Percentiles rank a stretch among this genome's conserved stretches.
Conservation (phyloP, 179 eudicot species). For the Sideroxylon spinosum region DNA sequence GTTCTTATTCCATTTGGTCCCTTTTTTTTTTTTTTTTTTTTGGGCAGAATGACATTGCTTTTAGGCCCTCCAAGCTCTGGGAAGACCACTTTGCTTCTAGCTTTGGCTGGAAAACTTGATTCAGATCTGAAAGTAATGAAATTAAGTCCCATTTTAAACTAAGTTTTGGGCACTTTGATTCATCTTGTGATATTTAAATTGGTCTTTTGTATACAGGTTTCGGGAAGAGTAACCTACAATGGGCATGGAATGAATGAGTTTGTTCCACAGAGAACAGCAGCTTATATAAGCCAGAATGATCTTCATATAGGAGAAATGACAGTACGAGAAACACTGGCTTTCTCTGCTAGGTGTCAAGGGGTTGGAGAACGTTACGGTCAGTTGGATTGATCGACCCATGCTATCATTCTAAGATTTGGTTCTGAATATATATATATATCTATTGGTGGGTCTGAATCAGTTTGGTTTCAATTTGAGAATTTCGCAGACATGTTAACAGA, state of each 20-base stretch:
- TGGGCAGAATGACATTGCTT: slow-evolving; percentile 67
- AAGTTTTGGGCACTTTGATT: background rate
- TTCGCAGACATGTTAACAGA: slow-evolving; percentile 68
- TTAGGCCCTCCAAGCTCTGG: slow-evolving; percentile 85
- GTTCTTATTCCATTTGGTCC: too few species aligned
- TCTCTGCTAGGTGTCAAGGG: slow-evolving; percentile 66
- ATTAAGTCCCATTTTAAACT: background rate
- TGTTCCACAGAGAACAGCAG: slow-evolving; percentile 46
- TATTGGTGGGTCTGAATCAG: too few species aligned
- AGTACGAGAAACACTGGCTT: slow-evolving; percentile 62
- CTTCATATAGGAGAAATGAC: slow-evolving; percentile 61
- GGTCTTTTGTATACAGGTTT: slow-evolving; percentile 16
- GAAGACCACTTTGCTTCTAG: slow-evolving; percentile 67
- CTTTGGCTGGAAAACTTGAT: slow-evolving; percentile 74
- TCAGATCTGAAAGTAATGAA: slow-evolving; percentile 51
- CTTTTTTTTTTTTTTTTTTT: slow-evolving; percentile 4
- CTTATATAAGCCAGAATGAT: slow-evolving; percentile 55
- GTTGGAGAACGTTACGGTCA: slow-evolving; percentile 51
- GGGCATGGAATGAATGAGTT: slow-evolving; percentile 47
- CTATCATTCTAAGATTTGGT: background rate
- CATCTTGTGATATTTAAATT: background rate
- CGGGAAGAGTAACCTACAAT: slow-evolving; percentile 40
- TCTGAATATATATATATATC: too few species aligned
- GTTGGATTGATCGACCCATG: background rate
- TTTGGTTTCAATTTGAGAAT: background rate